phyloP scores from a whole-genome alignment of 2,329 filamentous ascomycete species.

The Ophiostoma sp. region DNA sequence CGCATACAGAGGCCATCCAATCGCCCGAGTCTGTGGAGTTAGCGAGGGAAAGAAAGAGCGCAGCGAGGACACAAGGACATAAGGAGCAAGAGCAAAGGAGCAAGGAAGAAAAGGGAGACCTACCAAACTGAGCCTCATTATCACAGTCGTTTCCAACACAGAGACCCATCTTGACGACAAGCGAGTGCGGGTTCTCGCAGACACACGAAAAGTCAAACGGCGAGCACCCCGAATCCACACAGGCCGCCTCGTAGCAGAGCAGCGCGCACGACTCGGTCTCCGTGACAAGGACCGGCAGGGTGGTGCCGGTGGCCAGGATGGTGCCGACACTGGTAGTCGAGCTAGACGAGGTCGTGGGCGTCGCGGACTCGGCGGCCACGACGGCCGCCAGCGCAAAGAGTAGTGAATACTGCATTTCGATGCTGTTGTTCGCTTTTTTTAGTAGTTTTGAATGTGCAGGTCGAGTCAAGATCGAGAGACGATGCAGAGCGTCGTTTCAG shows the following conservation, averaged over 20 bases:
- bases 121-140: constrained; percentile 15
- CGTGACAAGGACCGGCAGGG: constrained; percentile 24
- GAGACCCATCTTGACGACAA: constrained; percentile 29
- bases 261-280: constrained; percentile 26
- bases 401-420: not conserved
- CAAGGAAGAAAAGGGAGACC: not conserved
- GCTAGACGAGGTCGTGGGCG: not conserved
- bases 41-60: not conserved
- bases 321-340: constrained; percentile 13
- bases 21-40: constrained; percentile 23
- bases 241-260: constrained; percentile 27
- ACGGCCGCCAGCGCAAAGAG: constrained; percentile 2
- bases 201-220: constrained; percentile 27
- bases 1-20: constrained; percentile 27
- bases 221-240: constrained; percentile 24
- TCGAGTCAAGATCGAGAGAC: not conserved
- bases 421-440: not conserved
- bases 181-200: constrained; percentile 28
- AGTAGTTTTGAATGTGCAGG: not conserved
- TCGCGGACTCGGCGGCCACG: not conserved
- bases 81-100: too few species aligned
- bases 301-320: constrained; percentile 23
- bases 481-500: not conserved
- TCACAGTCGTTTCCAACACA: constrained; percentile 27
- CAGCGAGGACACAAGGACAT: not conserved